These are phyloP conservation scores for Pilaira anomala DNA, from an alignment of 192 early-diverging fungal species.

Conservation along the genomic window DNA sequence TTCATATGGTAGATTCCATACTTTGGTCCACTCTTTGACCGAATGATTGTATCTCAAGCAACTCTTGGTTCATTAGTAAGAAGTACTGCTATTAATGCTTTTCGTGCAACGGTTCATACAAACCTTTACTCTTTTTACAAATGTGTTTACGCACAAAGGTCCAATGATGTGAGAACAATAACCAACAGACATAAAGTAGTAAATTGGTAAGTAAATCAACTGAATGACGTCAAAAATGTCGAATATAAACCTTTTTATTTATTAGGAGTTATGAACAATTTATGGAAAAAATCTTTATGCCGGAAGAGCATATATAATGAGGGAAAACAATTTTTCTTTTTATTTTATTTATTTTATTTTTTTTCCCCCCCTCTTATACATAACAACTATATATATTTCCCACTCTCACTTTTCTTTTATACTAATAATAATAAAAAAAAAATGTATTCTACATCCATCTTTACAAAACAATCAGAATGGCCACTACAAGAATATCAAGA, in stretches of 20 bases:
- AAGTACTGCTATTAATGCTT: slow-evolving; percentile 78
- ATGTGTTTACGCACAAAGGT: slow-evolving; percentile 58
- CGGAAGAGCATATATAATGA: slow-evolving; percentile 25
- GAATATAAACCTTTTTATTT: background rate
- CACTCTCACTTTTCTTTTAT: background rate
- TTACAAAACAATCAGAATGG: background rate
- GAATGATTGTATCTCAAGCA: slow-evolving; percentile 72
- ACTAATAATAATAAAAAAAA: background rate
- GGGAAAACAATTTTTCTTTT: slow-evolving; percentile 1
- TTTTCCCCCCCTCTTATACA: background rate
- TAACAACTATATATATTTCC: background rate
- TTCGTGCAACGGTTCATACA: slow-evolving; percentile 39
- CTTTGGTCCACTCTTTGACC: slow-evolving; percentile 86
- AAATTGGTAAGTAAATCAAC: slow-evolving; percentile 40
- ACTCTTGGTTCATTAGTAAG: slow-evolving; percentile 76
- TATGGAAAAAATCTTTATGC: slow-evolving; percentile 37
- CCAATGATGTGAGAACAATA: slow-evolving; percentile 58
- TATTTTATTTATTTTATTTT: background rate
- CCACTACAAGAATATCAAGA: slow-evolving; percentile 11
- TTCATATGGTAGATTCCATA: slow-evolving; percentile 49
- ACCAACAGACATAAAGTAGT: slow-evolving; percentile 50
- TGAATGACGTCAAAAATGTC: background rate
- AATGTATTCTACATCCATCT: slow-evolving; percentile 4
- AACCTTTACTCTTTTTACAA: slow-evolving; percentile 39
- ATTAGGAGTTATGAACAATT: slow-evolving; percentile 36